Evolutionary conservation across 2,329 filamentous ascomycete genomes (phyloP), one percentile per base, ranked within the genome.

Genomic region (Exophiala phaeomuriformis): DNA sequence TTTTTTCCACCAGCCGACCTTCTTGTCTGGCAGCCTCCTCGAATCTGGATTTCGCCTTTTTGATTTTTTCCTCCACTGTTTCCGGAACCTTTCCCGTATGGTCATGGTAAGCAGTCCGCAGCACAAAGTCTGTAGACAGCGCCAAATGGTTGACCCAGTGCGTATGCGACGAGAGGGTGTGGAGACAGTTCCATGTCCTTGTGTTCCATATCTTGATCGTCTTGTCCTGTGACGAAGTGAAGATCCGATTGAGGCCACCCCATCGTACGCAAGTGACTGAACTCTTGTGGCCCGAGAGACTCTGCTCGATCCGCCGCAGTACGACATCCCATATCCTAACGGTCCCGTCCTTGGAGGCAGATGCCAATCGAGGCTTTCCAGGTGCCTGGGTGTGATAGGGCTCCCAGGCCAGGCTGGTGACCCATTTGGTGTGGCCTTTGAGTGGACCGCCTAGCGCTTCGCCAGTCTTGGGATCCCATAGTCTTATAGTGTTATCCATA

Each of bases 141-240:
- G 93, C 90, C 27, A 98, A 79, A 66, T 96, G 89, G 67, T 98
- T 98, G 31, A 98, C 88, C 82, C 91, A 95, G 67, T 97, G 93
- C 0, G 87, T 88, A 67, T 98, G 94, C 1, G 85, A 78, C 19
- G 80, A 82, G 5, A 97, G 75, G 0, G 85, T 90, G 68, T 93
- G 87, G 49, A 89, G 75, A 27, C 96, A 75, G 1, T 84, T 89
- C 31, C 91, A 93, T 59, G 85, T 83, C 37, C 78, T 77, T 0
- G 87, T 81, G 64, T 93, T 84, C 90, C 91, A 98, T 3, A 96
- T 82, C 63, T 91, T 90, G 62, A 97, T 82, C 1, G 85, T 91
- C 75, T 94, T 94, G 73, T 96, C 91, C 67, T 95, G 90, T 33
- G 88, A 94, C 19, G 81, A 82, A 5, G 86, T 89, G 72, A 93